Conservation (phyloP, 805 yeast species). For the Cephaloascus fragrans region DNA sequence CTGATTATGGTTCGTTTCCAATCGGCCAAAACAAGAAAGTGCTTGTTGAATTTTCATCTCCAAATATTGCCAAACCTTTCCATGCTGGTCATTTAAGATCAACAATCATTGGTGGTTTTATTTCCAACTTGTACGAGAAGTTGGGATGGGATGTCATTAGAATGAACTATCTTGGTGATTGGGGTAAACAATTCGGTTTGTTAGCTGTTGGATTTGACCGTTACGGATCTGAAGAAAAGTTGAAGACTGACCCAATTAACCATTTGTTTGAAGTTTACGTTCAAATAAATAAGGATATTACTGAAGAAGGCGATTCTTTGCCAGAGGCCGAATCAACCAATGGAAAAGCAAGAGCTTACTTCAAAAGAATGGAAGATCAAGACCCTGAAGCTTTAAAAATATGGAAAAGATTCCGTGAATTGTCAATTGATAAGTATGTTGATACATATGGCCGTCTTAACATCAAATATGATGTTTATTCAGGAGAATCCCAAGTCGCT, state of each 20-base stretch:
- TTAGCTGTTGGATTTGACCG: conserved; percentile 86
- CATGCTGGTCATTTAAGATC: conserved; percentile 99
- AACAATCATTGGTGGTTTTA: conserved; percentile 94
- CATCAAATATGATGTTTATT: conserved; percentile 77
- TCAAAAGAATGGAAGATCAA: conserved; percentile 89
- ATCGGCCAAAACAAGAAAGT: conserved; percentile 64
- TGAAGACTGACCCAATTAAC: conserved; percentile 76
- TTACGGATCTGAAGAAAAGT: conserved; percentile 71
- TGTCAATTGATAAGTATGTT: conserved; percentile 79
- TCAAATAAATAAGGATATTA: conserved; percentile 67
- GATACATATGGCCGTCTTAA: conserved; percentile 88
- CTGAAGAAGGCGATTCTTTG: conserved; percentile 41
- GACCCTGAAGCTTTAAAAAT: conserved; percentile 67
- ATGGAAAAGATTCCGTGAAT: conserved; percentile 86
- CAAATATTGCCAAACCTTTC: conserved; percentile 98
- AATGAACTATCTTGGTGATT: conserved; percentile 94
- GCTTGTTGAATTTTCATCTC: conserved; percentile 88
- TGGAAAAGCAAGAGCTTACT: conserved; percentile 78
- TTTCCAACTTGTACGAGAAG: conserved; percentile 81
- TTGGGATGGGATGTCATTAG: conserved; percentile 90
- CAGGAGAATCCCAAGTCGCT: conserved; percentile 94
- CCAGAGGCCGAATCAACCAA: conserved; percentile 47
- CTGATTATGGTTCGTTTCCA: conserved; percentile 65
- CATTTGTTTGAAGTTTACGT: conserved; percentile 95
- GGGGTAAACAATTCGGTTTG: conserved; percentile 99